phyloP scores from a whole-genome alignment of 176 grass and related monocot genomes.

The Paspalum notatum region DNA sequence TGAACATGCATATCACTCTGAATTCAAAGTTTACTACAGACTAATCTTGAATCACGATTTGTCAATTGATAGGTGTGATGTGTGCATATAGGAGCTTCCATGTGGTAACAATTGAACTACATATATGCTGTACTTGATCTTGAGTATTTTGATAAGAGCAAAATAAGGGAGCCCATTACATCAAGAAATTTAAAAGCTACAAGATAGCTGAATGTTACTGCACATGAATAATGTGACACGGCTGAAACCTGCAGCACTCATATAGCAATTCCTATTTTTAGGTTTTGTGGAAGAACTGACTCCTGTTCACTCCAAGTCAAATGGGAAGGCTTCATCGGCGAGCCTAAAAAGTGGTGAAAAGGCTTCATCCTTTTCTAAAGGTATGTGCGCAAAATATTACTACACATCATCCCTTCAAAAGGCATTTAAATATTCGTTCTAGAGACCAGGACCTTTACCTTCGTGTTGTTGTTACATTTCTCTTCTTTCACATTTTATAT shows the following conservation, averaged over 20 bases:
- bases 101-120: conserved; percentile 9
- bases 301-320: conserved; percentile 46
- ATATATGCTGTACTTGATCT: background rate
- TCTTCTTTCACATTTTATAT: conserved; percentile 32
- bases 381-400: conserved; percentile 35
- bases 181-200: conserved; percentile 7
- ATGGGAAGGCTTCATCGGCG: conserved; percentile 54
- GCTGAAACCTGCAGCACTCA: conserved; percentile 27
- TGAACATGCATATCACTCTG: background rate
- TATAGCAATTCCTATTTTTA: conserved; percentile 39
- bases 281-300: conserved; percentile 60
- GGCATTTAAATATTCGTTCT: conserved; percentile 18
- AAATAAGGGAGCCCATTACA: conserved; percentile 30
- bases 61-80: background rate
- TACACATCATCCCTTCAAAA: conserved; percentile 20
- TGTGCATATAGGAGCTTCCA: background rate
- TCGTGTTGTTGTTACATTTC: conserved; percentile 7
- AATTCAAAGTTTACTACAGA: background rate
- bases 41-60: background rate
- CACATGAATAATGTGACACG: conserved; percentile 12
- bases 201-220: conserved; percentile 8
- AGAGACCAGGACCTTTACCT: conserved; percentile 2
- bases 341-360: conserved; percentile 55
- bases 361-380: conserved; percentile 50
- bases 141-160: conserved; percentile 22